A percentile compares a stretch with the other conserved stretches of the same genome.
Evolutionary conservation across 2,329 filamentous ascomycete genomes (phyloP).

Genomic region (Fusarium sp.): DNA sequence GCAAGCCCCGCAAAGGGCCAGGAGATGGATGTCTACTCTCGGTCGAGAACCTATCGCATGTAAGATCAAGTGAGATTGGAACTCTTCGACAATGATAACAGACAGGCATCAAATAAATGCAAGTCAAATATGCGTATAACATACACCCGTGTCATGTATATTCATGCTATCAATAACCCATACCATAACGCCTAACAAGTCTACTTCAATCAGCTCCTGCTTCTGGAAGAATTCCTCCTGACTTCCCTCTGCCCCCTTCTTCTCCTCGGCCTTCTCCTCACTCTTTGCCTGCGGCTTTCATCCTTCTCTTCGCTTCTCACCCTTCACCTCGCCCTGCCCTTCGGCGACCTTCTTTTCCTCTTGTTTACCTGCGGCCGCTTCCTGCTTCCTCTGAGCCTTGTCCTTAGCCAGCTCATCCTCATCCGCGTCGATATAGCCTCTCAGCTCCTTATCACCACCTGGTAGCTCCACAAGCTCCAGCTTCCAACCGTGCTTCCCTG

Average conservation of each 20-base stretch:
- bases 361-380: constrained; percentile 18
- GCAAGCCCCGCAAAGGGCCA: not conserved
- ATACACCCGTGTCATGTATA: not conserved
- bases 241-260: constrained; percentile 49
- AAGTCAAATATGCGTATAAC: not conserved
- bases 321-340: constrained; percentile 28
- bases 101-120: not conserved
- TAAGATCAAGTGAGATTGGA: not conserved
- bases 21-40: too few species aligned
- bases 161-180: constrained; percentile 4
- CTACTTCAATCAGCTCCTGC: constrained; percentile 50
- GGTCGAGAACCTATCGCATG: too few species aligned
- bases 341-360: constrained; percentile 46
- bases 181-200: constrained; percentile 25
- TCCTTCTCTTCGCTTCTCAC: constrained; percentile 25
- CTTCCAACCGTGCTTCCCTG: constrained; percentile 80
- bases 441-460: constrained; percentile 68
- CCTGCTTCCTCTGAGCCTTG: constrained; percentile 35
- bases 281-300: constrained; percentile 3
- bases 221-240: constrained; percentile 66
- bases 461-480: constrained; percentile 82
- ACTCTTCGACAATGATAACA: not conserved
- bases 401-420: constrained; percentile 50
- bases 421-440: constrained; percentile 75
- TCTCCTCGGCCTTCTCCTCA: constrained; percentile 7